These are phyloP conservation scores for Cryphonectria carpinicola DNA, from an alignment of 2,329 filamentous ascomycete species.

Conservation along the genomic window DNA sequence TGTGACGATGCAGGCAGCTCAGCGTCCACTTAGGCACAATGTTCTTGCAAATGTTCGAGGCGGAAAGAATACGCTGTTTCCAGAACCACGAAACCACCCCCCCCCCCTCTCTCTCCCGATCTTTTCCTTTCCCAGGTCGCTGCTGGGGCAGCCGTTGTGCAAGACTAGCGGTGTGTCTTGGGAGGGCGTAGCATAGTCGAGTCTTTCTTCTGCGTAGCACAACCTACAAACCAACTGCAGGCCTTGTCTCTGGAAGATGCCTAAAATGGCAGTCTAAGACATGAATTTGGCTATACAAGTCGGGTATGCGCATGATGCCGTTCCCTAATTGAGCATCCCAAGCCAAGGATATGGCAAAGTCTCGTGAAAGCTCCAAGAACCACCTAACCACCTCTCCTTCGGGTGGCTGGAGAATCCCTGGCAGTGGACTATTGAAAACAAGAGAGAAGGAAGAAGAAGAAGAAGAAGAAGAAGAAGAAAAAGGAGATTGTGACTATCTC, in stretches of 20 bases:
- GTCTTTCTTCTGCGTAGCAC: not conserved
- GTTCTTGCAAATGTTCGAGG: too few relatives aligned
- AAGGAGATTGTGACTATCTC: not conserved
- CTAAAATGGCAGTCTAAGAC: not conserved
- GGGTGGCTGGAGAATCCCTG: not conserved
- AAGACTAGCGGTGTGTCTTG: conserved; percentile 1
- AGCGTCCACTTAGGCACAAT: too few relatives aligned
- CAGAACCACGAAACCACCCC: not conserved
- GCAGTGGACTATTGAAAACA: not conserved
- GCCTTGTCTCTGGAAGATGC: not conserved
- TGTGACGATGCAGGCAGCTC: too few relatives aligned
- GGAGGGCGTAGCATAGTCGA: not conserved
- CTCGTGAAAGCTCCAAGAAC: not conserved
- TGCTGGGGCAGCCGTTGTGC: not conserved
- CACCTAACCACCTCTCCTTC: not conserved
- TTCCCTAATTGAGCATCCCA: not conserved
- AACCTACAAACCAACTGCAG: not conserved
- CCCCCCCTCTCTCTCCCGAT: too few relatives aligned
- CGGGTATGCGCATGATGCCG: not conserved
- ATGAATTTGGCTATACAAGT: not conserved
- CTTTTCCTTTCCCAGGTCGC: too few relatives aligned
- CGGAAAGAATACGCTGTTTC: too few relatives aligned
- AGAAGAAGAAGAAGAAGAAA: too few relatives aligned
- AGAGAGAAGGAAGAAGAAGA: too few relatives aligned
- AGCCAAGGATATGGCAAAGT: not conserved